These are phyloP conservation scores for Chaetomium globosum DNA, from an alignment of 2,329 filamentous ascomycete genomes.

Conservation along the genomic window DNA sequence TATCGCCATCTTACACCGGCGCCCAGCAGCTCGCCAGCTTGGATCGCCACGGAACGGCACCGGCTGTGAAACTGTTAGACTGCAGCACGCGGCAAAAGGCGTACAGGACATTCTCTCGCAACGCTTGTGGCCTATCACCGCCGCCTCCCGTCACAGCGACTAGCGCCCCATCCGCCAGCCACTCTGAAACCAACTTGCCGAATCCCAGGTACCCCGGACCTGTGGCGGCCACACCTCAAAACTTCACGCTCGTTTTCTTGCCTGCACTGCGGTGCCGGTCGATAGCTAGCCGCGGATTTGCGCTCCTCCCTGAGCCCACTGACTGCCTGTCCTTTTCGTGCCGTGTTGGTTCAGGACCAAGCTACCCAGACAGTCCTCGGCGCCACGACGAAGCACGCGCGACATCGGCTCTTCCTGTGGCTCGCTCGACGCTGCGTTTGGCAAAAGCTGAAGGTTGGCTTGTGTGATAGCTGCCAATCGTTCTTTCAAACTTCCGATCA, in stretches of 20 bases:
- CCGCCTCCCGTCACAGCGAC: conserved; percentile 26
- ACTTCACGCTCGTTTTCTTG: conserved; percentile 34
- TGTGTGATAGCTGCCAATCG: conserved; percentile 34
- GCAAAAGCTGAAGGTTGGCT: conserved; percentile 22
- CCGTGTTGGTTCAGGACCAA: conserved; percentile 19
- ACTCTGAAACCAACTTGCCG: conserved; percentile 31
- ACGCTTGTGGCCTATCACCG: conserved; percentile 33
- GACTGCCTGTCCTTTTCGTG: conserved; percentile 11
- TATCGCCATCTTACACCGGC: conserved; percentile 12
- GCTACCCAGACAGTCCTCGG: conserved; percentile 25
- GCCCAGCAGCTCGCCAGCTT: conserved; percentile 29
- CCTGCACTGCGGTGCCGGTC: conserved; percentile 23
- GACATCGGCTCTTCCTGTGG: conserved; percentile 21
- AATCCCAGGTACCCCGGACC: conserved; percentile 31
- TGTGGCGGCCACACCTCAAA: conserved; percentile 27
- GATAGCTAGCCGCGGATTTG: conserved; percentile 20
- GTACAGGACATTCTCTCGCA: conserved; percentile 28
- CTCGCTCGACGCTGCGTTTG: conserved; percentile 26
- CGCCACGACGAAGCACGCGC: conserved; percentile 32
- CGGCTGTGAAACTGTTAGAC: conserved; percentile 26
- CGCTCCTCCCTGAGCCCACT: conserved; percentile 4
- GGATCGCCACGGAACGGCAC: conserved; percentile 22
- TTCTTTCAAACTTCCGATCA: conserved; percentile 34
- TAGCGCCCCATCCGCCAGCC: conserved; percentile 33
- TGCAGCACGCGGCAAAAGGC: conserved; percentile 31